Percentiles rank a stretch among this genome's conserved stretches.
These are phyloP conservation scores for Solanum hybrid DNA, from an alignment of 305 asterid species.

Conservation along the genomic window DNA sequence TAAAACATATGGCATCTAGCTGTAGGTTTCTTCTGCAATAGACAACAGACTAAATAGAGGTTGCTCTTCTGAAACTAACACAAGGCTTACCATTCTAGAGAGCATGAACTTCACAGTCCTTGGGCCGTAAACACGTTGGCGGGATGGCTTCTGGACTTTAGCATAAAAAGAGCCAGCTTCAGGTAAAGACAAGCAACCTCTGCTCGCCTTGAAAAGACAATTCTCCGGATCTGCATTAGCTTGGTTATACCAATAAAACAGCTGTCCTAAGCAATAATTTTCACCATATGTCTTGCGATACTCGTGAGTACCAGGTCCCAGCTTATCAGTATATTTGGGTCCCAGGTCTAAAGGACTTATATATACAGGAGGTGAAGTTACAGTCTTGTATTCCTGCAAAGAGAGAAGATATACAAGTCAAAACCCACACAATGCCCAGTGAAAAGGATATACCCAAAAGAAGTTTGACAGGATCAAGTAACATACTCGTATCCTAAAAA, in stretches of 20 bases:
- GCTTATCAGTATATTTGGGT: slow-evolving; percentile 73
- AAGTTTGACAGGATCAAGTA: slow-evolving; percentile 1
- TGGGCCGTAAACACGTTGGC: slow-evolving; percentile 90
- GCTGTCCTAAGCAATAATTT: slow-evolving; percentile 89
- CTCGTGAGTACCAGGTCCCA: slow-evolving; percentile 79
- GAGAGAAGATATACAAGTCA: slow-evolving; percentile 6
- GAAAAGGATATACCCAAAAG: background rate
- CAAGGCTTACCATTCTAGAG: slow-evolving; percentile 68
- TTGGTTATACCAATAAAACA: slow-evolving; percentile 86
- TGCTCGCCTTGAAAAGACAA: slow-evolving; percentile 59
- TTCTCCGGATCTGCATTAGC: slow-evolving; percentile 71
- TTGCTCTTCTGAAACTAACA: background rate
- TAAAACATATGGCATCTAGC: background rate
- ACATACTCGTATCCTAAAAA: slow-evolving; percentile 73
- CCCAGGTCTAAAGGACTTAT: slow-evolving; percentile 95
- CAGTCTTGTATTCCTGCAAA: slow-evolving; percentile 70
- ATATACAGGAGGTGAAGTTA: slow-evolving; percentile 84
- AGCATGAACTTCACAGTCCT: slow-evolving; percentile 83
- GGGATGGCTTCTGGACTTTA: slow-evolving; percentile 83
- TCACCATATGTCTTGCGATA: slow-evolving; percentile 85
- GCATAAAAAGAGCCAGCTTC: slow-evolving; percentile 91
- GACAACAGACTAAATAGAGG: background rate
- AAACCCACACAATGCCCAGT: background rate
- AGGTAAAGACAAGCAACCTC: slow-evolving; percentile 94
- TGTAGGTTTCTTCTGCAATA: background rate